A percentile compares a stretch with the other conserved stretches of the same genome.
Conservation (phyloP, 2,329 filamentous ascomycete genomes). For the Epicoccum nigrum region DNA sequence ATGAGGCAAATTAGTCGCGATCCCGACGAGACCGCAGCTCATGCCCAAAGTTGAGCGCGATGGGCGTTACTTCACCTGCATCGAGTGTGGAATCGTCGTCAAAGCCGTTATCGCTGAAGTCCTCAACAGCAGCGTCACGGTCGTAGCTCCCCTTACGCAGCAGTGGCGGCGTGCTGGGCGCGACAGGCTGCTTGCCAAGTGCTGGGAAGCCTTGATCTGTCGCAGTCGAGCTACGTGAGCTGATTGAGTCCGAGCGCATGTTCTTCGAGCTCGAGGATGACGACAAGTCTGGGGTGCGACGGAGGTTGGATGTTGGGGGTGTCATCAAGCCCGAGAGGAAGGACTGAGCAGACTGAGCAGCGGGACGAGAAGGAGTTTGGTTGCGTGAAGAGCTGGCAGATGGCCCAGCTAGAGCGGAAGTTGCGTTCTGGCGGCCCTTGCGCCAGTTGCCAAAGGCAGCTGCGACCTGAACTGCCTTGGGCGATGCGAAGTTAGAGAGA, state of each 20-base stretch:
- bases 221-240: conserved; percentile 34
- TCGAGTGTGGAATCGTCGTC: conserved; percentile 59
- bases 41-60: conserved; percentile 42
- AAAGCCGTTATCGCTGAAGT: conserved; percentile 54
- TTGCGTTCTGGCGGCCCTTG: conserved; percentile 61
- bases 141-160: conserved; percentile 64
- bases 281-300: conserved; percentile 62
- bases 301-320: conserved; percentile 78
- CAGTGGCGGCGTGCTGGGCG: conserved; percentile 59
- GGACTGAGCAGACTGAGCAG: conserved; percentile 58
- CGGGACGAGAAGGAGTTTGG: conserved; percentile 46
- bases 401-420: conserved; percentile 53
- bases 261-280: conserved; percentile 39
- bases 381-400: conserved; percentile 40
- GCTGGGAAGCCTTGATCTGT: conserved; percentile 40
- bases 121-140: conserved; percentile 61
- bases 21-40: conserved; percentile 26
- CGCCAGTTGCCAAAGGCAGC: conserved; percentile 98
- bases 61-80: conserved; percentile 43
- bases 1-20: conserved; percentile 7
- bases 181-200: conserved; percentile 33
- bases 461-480: conserved; percentile 85
- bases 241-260: conserved; percentile 34
- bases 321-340: conserved; percentile 84
- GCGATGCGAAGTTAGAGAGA: conserved; percentile 77